phyloP scores from a whole-genome alignment of 1,139 yeast species.

The Scheffersomyces quercinus region DNA sequence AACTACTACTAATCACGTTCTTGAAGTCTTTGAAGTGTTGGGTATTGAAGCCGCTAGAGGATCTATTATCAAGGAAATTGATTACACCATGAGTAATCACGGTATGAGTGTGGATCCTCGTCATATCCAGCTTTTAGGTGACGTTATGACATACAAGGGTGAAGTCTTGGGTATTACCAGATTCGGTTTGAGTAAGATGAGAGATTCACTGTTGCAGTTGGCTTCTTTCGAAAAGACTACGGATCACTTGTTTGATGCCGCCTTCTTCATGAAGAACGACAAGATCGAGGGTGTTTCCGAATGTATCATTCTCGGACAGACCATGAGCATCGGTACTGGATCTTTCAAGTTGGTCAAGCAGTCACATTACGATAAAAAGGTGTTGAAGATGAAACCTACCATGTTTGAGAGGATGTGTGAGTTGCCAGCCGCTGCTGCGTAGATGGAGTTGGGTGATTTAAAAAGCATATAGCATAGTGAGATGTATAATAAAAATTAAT shows the following conservation, averaged over 20 bases:
- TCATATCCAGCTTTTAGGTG: conserved; percentile 95
- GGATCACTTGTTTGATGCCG: conserved; percentile 97
- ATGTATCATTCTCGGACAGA: conserved; percentile 95
- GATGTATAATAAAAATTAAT: not conserved
- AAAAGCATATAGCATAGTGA: not conserved
- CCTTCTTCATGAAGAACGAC: conserved; percentile 95
- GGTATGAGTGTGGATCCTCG: conserved; percentile 99
- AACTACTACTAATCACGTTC: conserved; percentile 87
- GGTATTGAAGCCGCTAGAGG: conserved; percentile 98
- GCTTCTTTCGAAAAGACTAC: conserved; percentile 99
- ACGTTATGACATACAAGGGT: conserved; percentile 98
- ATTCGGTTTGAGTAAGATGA: conserved; percentile 97
- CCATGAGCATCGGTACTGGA: conserved; percentile 97
- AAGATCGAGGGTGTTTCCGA: conserved; percentile 97
- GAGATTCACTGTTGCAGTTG: conserved; percentile 94
- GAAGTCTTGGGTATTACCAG: conserved; percentile 97
- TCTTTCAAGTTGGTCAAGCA: conserved; percentile 82
- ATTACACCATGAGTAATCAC: conserved; percentile 97
- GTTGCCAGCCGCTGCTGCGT: conserved; percentile 16
- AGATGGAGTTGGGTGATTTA: not conserved
- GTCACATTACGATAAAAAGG: conserved; percentile 45
- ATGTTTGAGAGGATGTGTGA: conserved; percentile 59
- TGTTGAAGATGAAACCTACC: conserved; percentile 53
- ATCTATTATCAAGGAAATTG: conserved; percentile 90
- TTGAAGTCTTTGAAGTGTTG: conserved; percentile 84